Evolutionary conservation across 1,284 basidiomycete species (phyloP), one percentile per base, ranked within the genome.

Genomic region (Peniophora sp.): DNA sequence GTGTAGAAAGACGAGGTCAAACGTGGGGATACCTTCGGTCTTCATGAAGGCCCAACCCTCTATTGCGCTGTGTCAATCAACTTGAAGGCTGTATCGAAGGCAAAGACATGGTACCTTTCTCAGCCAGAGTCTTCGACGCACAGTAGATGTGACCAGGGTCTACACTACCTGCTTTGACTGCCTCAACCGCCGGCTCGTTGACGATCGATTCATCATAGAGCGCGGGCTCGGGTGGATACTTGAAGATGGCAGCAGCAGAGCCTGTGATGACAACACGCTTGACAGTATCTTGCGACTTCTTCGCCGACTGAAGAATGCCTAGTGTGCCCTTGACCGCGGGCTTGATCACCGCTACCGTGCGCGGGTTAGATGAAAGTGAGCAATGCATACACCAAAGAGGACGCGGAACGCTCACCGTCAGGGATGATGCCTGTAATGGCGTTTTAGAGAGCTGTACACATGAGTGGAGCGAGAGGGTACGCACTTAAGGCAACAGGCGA

Each of bases 401-500:
- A 36, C 34, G 34, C 34, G n/a, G 10, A 36, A 36, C 34, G 34
- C 34, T 36, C 34, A 41, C 37, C 37, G 18, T 70, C 53, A 9
- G 74, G 73, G 42, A 73, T 67, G 15, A 64, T 57, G 2, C 64
- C 68, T 41, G n/a, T 10, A 36, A 36, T 10, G 10, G 34, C 10
- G 10, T 10, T 36, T 36, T 2, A 64, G 57, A 6, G 66, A 59
- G 46, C 9, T 10, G 10, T 20, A 6, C 5, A 11, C 15, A 22
- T 45, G 27, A 32, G 27, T 20, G 23, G n/a, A 41, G 8, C 15
- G 6, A 41, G n/a, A 41, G 8, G n/a, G 8, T 20, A n/a, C 37
- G 6, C 15, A 41, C 37, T 41, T 5, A 17, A n/a, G 51, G 66
- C 58, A 47, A 74, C 70, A 3, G 79, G 80, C 3, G 76, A 78